phyloP scores from a whole-genome alignment of 208 protist genomes.

The Trypanosoma caninum region DNA sequence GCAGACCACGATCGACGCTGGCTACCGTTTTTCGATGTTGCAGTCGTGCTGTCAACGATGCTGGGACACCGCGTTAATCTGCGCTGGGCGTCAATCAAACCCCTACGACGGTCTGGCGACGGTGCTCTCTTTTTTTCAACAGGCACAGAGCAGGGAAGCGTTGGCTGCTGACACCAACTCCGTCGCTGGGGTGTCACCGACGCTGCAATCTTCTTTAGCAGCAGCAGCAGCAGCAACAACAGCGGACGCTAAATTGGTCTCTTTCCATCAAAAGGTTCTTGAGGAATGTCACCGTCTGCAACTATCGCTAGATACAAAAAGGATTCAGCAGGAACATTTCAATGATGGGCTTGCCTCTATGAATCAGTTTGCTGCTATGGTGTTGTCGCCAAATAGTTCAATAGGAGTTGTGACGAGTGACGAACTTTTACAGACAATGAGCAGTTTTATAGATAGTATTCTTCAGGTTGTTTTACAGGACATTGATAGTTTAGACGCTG shows the following conservation, averaged over 20 bases:
- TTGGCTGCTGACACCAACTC: constrained; percentile 15
- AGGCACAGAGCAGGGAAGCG: constrained; percentile 46
- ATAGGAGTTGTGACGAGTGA: constrained; percentile 42
- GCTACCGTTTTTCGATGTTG: constrained; percentile 73
- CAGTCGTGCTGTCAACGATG: constrained; percentile 55
- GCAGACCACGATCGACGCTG: constrained; percentile 72
- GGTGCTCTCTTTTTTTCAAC: constrained; percentile 71
- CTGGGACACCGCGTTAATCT: constrained; percentile 77
- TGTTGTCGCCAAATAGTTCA: constrained; percentile 47
- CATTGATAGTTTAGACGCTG: constrained; percentile 60
- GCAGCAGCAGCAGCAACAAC: too few relatives aligned
- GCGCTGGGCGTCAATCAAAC: constrained; percentile 69
- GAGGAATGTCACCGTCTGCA: constrained; percentile 54
- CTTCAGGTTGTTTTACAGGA: constrained; percentile 70
- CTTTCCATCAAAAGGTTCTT: constrained; percentile 66
- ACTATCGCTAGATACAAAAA: constrained; percentile 61
- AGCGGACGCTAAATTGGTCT: constrained; percentile 56
- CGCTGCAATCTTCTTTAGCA: too few relatives aligned
- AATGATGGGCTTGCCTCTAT: constrained; percentile 78
- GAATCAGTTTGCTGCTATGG: constrained; percentile 85
- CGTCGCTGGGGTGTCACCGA: too few relatives aligned
- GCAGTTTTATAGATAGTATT: constrained; percentile 76
- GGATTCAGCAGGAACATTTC: constrained; percentile 80
- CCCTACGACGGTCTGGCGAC: constrained; percentile 70
- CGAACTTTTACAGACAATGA: constrained; percentile 59